Conservation (phyloP, 2,329 filamentous ascomycete genomes). For the Penicillium expansum region DNA sequence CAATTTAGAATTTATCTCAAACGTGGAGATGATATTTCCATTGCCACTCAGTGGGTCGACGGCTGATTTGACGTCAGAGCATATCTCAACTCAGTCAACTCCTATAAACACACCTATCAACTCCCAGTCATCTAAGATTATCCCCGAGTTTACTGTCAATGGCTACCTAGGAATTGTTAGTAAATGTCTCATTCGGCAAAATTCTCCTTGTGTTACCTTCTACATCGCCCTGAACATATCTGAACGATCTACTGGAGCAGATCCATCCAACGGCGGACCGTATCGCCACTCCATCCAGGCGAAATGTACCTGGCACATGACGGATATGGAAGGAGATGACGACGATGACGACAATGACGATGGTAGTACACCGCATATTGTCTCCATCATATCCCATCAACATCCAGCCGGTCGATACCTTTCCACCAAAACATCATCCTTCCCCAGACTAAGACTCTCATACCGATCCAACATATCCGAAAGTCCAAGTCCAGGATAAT, state of each 20-base stretch:
- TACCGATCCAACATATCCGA: constrained; percentile 41
- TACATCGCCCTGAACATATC: background rate
- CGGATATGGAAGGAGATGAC: background rate
- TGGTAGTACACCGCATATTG: background rate
- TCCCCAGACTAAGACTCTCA: constrained; percentile 39
- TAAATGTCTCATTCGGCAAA: background rate
- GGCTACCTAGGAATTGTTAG: too few species aligned
- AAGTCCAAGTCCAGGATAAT: constrained; percentile 29
- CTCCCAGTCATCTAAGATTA: background rate
- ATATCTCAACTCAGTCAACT: background rate
- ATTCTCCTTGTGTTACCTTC: background rate
- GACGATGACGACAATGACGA: background rate
- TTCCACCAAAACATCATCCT: constrained; percentile 29
- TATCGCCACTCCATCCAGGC: background rate
- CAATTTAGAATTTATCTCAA: too few species aligned
- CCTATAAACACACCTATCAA: background rate
- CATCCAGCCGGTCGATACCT: constrained; percentile 13
- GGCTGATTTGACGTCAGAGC: constrained; percentile 2
- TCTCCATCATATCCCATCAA: background rate
- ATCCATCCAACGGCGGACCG: background rate
- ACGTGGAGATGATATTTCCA: background rate
- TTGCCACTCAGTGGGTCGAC: background rate
- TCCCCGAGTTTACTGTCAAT: background rate
- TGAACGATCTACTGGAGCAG: background rate
- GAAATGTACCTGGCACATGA: background rate